Evolutionary conservation across 1,139 yeast species (phyloP).

Genomic region (Lodderomyces oxycetoniae): DNA sequence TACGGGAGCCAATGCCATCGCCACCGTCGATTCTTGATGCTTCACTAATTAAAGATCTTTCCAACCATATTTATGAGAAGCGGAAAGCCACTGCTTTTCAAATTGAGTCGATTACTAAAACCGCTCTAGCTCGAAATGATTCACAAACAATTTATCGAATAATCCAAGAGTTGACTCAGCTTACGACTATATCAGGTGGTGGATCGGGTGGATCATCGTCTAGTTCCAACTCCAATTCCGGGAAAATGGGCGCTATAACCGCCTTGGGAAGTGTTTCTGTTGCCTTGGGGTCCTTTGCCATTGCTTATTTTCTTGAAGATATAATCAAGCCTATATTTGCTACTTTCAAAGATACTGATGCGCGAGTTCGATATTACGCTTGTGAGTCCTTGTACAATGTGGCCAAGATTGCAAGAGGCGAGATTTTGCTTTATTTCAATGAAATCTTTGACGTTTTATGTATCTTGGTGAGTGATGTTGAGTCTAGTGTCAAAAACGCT

Average conservation of each 20-base stretch:
- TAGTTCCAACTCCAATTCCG: slow-evolving; percentile 28
- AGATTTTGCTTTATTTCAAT: slow-evolving; percentile 82
- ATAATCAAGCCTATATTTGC: slow-evolving; percentile 92
- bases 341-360: slow-evolving; percentile 95
- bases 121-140: slow-evolving; percentile 65
- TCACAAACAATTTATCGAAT: slow-evolving; percentile 57
- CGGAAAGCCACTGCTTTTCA: slow-evolving; percentile 93
- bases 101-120: slow-evolving; percentile 73
- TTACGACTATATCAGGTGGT: slow-evolving; percentile 23
- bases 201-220: slow-evolving; percentile 11
- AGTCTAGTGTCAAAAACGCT: slow-evolving; percentile 89
- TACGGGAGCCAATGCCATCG: no score
- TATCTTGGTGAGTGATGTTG: slow-evolving; percentile 86
- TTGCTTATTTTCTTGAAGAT: slow-evolving; percentile 66
- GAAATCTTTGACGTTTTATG: slow-evolving; percentile 93
- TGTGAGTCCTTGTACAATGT: slow-evolving; percentile 95
- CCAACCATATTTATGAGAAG: slow-evolving; percentile 89
- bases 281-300: slow-evolving; percentile 46
- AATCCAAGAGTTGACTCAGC: slow-evolving; percentile 39
- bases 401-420: slow-evolving; percentile 96
- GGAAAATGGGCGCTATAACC: slow-evolving; percentile 49
- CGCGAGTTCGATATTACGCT: slow-evolving; percentile 93
- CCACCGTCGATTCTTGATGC: slow-evolving; percentile 49
- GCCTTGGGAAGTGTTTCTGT: slow-evolving; percentile 49
- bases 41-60: slow-evolving; percentile 73